Conservation (phyloP, 225 moss, liverwort and hornwort species). For the Rhytidiadelphus loreus region DNA sequence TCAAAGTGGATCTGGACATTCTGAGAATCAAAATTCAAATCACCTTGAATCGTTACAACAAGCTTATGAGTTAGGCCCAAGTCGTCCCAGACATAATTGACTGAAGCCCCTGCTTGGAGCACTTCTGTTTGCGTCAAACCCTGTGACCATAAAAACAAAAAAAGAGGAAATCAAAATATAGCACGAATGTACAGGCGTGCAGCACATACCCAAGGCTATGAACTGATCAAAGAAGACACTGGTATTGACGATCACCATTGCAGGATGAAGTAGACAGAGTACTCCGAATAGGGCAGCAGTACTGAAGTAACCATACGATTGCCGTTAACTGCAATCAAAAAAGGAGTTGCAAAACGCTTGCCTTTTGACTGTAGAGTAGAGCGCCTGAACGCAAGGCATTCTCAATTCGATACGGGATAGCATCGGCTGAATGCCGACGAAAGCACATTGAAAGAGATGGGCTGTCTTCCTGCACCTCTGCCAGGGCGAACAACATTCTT, state of each 20-base stretch:
- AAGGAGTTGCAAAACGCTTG: not conserved
- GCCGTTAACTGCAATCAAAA: not conserved
- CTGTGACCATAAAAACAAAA: slow-evolving; percentile 20
- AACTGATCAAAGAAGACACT: not conserved
- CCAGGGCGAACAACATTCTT: slow-evolving; percentile 65
- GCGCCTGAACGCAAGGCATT: slow-evolving; percentile 66
- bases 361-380: slow-evolving; percentile 77
- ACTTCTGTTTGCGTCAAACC: slow-evolving; percentile 67
- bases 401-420: slow-evolving; percentile 89
- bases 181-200: not conserved
- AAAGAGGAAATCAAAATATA: not conserved
- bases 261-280: not conserved
- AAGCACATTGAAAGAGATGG: slow-evolving; percentile 74
- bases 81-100: slow-evolving; percentile 93
- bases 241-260: not conserved
- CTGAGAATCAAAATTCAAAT: not conserved
- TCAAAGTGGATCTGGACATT: not conserved
- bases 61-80: slow-evolving; percentile 67
- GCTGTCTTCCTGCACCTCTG: slow-evolving; percentile 73
- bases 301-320: not conserved
- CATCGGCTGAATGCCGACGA: slow-evolving; percentile 50
- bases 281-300: not conserved
- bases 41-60: slow-evolving; percentile 58
- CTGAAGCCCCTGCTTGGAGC: slow-evolving; percentile 67
- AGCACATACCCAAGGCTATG: not conserved